Evolutionary conservation across 2,329 filamentous ascomycete genomes (phyloP), one percentile per base, ranked within the genome.

Genomic region (Alternaria conjuncta): DNA sequence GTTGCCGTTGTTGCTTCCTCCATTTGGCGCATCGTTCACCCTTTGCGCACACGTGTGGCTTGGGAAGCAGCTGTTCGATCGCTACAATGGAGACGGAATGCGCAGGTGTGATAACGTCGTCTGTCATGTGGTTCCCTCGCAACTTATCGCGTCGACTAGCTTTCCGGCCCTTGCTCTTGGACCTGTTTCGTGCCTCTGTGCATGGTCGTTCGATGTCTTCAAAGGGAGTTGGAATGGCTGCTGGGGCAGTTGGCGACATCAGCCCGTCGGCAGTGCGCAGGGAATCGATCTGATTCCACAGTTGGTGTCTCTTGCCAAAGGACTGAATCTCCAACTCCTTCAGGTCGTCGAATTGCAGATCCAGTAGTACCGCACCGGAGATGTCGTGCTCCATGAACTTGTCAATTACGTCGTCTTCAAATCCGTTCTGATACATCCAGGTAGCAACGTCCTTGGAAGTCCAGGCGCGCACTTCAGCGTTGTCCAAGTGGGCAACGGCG

Each of bases 341-440:
- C 60, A 96, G 83, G 72, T 96, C 94, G 67, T 97, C 93, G 71
- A 95, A 94, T 76, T 97, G 94, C 46, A 99, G 84, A n/a, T 95
- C 94, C 56, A 97, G 89, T 20, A 98, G 84, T 60, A 98, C 92
- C 5, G 89, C 86, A 13, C 95, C 95, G 25, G 91, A 93, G 78
- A 99, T 97, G 76, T 99, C 95, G 79, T 99, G 96, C 73, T 91
- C 88, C 65, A 94, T 86, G 74, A 99, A 97, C 71, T 91, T 92
- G 74, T 96, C 90, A 11, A 96, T 90, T 55, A 95, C 86, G 7
- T 86, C 83, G 55, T 88, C 83, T 77, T 97, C 94, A 76, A 97
- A 89, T 71, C 92, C 93, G 47, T 90, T 88, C 78, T 93, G 88
- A 74, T 90, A 87, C 93, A 97, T 96, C 88, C 92, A 96, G 75